Evolutionary conservation across 1,284 basidiomycete genomes (phyloP), one percentile per base, ranked within the genome.

Genomic region (Schizophyllum commune): DNA sequence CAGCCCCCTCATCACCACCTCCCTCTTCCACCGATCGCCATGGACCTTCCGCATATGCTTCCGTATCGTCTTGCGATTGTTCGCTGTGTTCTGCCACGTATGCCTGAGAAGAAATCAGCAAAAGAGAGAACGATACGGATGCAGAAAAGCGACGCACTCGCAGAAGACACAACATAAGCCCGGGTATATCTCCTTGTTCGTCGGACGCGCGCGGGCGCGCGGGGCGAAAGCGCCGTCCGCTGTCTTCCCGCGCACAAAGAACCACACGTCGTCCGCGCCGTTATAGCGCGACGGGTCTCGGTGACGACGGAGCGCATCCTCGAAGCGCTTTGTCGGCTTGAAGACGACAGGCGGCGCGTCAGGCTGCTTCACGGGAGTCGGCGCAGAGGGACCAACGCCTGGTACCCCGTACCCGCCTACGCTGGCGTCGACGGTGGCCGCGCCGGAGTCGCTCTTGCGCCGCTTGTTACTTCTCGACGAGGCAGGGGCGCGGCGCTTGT

Each of bases 141-240:
- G 51, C 33, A 27, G 55, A 51, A 33, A 60, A 3, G 20, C 20
- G 58, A 67, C 64, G 59, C 57, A 68, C 63, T 27, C 9, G 58
- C 66, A 69, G 4, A 68, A 60, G 1, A 60, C 60, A 58, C 67
- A 68, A 11, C 62, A 60, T 1, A 66, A 15, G 58, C 63, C 64
- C 9, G 58, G 60, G 47, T 39, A 62, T 53, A 19, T 32, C 53
- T 61, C 54, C 54, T 27, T 33, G 55, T 52, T 32, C 19, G 58
- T 7, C 21, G 13, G 59, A 47, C 52, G 56, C 55, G n/a, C 59
- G 52, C 20, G 11, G 33, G 19, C 58, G 51, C 1, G 47, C 32
- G 17, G 62, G 56, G 11, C 34, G 32, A 20, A 5, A 56, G 13
- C 1, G 54, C 6, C 55, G 11, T 13, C 13, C 1, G 22, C 32